Percentiles rank a stretch among this genome's conserved stretches.
Conservation (phyloP, 2,329 filamentous ascomycete species). For the Byssoonygena ceratinophila region DNA sequence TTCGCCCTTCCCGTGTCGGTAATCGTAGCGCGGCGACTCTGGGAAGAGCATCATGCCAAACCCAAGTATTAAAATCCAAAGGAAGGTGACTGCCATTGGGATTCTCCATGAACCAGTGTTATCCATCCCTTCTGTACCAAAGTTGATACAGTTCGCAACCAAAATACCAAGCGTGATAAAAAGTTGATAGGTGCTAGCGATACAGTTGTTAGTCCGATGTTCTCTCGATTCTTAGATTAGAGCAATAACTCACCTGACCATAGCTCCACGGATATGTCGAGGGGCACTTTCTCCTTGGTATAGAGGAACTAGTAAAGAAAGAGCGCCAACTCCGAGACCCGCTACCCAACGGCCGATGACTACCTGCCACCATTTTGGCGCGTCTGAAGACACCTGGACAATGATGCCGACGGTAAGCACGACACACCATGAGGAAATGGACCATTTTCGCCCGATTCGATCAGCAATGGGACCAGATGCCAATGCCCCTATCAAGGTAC, state of each 20-base stretch:
- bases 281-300: slow-evolving; percentile 41
- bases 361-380: slow-evolving; percentile 35
- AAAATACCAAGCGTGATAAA: slow-evolving; percentile 44
- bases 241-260: slow-evolving; percentile 27
- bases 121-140: slow-evolving; percentile 33
- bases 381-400: slow-evolving; percentile 35
- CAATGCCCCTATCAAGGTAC: slow-evolving; percentile 33
- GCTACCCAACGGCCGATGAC: slow-evolving; percentile 39
- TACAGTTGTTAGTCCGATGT: not conserved
- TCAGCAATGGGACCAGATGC: slow-evolving; percentile 38
- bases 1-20: slow-evolving; percentile 44
- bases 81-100: slow-evolving; percentile 48
- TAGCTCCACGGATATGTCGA: slow-evolving; percentile 39
- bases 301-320: slow-evolving; percentile 40
- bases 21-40: slow-evolving; percentile 50
- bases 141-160: slow-evolving; percentile 41
- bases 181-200: slow-evolving; percentile 37
- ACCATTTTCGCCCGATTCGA: slow-evolving; percentile 36
- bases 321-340: slow-evolving; percentile 40
- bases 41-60: slow-evolving; percentile 47
- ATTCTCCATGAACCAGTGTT: slow-evolving; percentile 41
- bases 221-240: not conserved
- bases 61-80: slow-evolving; percentile 47
- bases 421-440: slow-evolving; percentile 37
- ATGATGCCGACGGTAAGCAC: slow-evolving; percentile 39